A percentile compares a stretch with the other conserved stretches of the same genome.
phyloP scores from a whole-genome alignment of 2,329 filamentous ascomycete species.

The Colletotrichum abscissum region DNA sequence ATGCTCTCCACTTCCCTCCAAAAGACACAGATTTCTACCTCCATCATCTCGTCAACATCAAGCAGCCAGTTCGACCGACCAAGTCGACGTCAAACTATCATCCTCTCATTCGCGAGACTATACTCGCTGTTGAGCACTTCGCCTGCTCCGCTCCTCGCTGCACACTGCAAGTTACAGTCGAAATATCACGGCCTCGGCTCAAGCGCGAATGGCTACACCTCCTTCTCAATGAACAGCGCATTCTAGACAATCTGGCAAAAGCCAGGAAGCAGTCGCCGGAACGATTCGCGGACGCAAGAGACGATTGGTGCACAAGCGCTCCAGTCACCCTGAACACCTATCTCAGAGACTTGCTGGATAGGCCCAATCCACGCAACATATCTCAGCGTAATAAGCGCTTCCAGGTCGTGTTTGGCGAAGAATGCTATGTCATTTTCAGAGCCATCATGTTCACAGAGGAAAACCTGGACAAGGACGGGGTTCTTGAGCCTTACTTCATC shows the following conservation, averaged over 20 bases:
- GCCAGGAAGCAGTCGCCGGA: conserved; percentile 58
- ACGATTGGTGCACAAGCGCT: conserved; percentile 53
- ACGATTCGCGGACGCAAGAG: conserved; percentile 57
- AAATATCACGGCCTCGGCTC: conserved; percentile 63
- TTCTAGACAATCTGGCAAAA: conserved; percentile 50
- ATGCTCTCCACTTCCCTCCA: conserved; percentile 10
- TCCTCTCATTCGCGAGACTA: conserved; percentile 45
- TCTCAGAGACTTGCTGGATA: conserved; percentile 59
- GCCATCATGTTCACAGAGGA: conserved; percentile 61
- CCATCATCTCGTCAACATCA: conserved; percentile 31
- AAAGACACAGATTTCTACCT: conserved; percentile 24
- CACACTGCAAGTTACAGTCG: conserved; percentile 55
- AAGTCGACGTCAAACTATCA: conserved; percentile 9
- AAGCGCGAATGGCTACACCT: conserved; percentile 52
- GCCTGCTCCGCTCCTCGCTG: conserved; percentile 56
- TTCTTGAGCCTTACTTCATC: conserved; percentile 52
- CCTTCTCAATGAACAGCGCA: conserved; percentile 58
- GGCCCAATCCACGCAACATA: conserved; percentile 53
- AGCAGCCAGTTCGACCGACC: not conserved
- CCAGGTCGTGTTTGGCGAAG: conserved; percentile 62
- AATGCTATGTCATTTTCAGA: conserved; percentile 60
- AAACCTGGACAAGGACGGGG: conserved; percentile 48
- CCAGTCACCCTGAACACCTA: conserved; percentile 62
- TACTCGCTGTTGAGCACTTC: conserved; percentile 25
- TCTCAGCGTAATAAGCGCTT: conserved; percentile 69